Percentiles rank a stretch among this genome's conserved stretches.
Conservation (phyloP, 139 green algal genomes). For the Chlamydomonas schloesseri region DNA sequence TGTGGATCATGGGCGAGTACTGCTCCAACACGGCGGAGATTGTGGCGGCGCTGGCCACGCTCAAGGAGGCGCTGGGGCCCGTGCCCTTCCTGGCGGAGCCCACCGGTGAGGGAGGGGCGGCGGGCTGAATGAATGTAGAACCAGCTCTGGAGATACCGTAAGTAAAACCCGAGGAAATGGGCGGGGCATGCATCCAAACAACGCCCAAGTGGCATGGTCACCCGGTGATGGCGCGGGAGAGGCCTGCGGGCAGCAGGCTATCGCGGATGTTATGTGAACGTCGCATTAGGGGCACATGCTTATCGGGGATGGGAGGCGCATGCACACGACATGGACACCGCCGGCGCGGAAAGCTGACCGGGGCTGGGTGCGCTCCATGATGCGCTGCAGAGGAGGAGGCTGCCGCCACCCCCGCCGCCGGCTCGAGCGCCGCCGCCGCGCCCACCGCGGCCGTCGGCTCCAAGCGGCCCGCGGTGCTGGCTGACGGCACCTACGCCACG, state of each 20-base stretch:
- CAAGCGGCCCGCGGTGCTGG: conserved; percentile 91
- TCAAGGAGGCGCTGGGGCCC: conserved; percentile 84
- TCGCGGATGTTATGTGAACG: no score
- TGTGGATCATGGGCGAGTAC: conserved; percentile 98
- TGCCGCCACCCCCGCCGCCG: not conserved
- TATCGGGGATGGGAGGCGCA: no score
- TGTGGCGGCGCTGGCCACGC: conserved; percentile 76
- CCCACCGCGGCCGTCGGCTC: conserved; percentile 36
- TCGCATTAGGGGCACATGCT: no score
- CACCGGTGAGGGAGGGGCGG: conserved; percentile 24
- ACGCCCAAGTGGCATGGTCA: not conserved
- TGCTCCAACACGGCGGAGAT: conserved; percentile 78
- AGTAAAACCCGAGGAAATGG: not conserved
- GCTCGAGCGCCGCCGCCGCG: not conserved
- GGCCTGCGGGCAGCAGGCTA: no score
- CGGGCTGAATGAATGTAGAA: no score
- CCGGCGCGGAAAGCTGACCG: no score
- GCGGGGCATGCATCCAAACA: no score
- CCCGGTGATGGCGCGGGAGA: no score
- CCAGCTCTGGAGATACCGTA: no score
- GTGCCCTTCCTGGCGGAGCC: conserved; percentile 73
- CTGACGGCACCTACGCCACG: conserved; percentile 97
- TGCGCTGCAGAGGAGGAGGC: conserved; percentile 6
- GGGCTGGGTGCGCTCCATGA: no score
- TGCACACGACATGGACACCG: no score